Percentiles rank a stretch among this genome's conserved stretches.
These are phyloP conservation scores for Rosellinia necatrix DNA, from an alignment of 2,329 filamentous ascomycete genomes.

Conservation along the genomic window DNA sequence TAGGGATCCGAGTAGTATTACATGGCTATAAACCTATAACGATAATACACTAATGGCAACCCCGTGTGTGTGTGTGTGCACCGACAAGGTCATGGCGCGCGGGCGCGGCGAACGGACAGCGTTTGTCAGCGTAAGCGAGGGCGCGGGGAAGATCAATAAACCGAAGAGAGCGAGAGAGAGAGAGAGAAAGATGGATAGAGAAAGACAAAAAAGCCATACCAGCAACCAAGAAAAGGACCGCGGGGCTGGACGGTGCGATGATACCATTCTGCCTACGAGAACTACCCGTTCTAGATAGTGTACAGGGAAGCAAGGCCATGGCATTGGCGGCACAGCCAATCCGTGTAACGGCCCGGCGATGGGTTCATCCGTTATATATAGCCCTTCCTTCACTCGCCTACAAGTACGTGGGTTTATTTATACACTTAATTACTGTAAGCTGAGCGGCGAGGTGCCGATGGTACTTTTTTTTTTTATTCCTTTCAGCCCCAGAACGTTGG, in stretches of 20 bases:
- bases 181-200: constrained; percentile 1
- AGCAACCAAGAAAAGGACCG: too few relatives aligned
- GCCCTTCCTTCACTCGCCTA: not conserved
- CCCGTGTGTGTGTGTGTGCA: not conserved
- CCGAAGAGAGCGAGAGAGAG: constrained; percentile 6
- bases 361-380: constrained; percentile 4
- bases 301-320: too few relatives aligned
- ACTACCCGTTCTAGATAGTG: too few relatives aligned
- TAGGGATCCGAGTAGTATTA: constrained; percentile 3
- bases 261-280: constrained; percentile 5
- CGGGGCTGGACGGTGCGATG: constrained; percentile 11
- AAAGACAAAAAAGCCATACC: not conserved
- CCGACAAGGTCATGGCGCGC: constrained; percentile 1
- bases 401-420: constrained; percentile 3
- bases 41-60: too few relatives aligned
- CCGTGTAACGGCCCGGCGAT: constrained; percentile 13
- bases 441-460: constrained; percentile 4
- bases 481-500: constrained; percentile 3
- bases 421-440: constrained; percentile 5
- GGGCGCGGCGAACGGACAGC: too few relatives aligned
- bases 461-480: too few relatives aligned
- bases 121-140: not conserved
- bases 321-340: too few relatives aligned
- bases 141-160: too few relatives aligned
- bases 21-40: too few relatives aligned